Percentiles rank a stretch among this genome's conserved stretches.
Conservation (phyloP, 2,329 filamentous ascomycete species). For the Colletotrichum spaethianum region DNA sequence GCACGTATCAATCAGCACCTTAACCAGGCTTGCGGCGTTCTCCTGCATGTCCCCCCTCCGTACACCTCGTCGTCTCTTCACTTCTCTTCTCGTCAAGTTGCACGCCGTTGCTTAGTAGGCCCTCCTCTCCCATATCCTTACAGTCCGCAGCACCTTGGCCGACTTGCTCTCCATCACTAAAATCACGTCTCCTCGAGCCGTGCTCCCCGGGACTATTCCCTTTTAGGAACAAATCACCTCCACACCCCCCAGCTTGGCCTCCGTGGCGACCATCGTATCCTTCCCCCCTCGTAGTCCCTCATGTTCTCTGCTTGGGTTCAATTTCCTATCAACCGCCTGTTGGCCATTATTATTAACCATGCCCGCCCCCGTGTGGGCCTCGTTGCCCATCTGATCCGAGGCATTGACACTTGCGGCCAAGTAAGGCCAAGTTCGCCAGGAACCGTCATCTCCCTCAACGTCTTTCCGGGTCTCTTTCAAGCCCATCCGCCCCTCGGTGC, state of each 20-base stretch:
- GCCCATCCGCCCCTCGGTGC: constrained; percentile 17
- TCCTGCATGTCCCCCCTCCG: background rate
- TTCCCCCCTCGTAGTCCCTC: constrained; percentile 22
- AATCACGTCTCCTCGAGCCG: background rate
- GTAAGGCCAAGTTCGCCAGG: constrained; percentile 25
- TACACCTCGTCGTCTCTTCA: too few relatives aligned
- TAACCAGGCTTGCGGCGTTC: constrained; percentile 4
- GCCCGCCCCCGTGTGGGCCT: constrained; percentile 21
- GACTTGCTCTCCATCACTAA: background rate
- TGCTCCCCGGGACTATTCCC: background rate
- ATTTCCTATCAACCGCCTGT: constrained; percentile 34
- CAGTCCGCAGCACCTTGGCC: background rate
- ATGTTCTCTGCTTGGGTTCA: constrained; percentile 34
- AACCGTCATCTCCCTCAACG: constrained; percentile 30
- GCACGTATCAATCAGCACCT: constrained; percentile 26
- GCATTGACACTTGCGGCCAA: constrained; percentile 18
- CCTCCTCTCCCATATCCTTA: background rate
- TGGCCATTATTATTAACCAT: constrained; percentile 24
- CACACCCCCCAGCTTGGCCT: constrained; percentile 26
- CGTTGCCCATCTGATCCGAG: constrained; percentile 27
- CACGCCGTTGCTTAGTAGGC: background rate
- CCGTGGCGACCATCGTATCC: constrained; percentile 28
- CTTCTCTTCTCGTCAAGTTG: background rate
- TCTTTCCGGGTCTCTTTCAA: background rate
- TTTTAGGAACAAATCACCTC: background rate